A percentile compares a stretch with the other conserved stretches of the same genome.
These are phyloP conservation scores for Cladobotryum protrusum DNA, from an alignment of 2,329 filamentous ascomycete genomes.

Conservation along the genomic window DNA sequence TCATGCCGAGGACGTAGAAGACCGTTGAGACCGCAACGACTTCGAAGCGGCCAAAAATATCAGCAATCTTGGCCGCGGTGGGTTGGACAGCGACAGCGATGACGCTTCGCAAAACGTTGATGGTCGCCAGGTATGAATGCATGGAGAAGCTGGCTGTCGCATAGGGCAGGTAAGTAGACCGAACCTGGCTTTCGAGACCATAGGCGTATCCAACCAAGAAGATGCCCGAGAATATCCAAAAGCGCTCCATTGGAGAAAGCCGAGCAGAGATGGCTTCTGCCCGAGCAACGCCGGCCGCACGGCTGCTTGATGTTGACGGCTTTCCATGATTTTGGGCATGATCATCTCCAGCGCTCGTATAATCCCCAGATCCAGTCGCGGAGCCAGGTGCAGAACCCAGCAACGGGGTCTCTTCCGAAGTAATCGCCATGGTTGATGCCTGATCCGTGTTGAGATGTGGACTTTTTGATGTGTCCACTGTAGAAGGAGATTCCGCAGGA, in stretches of 20 bases:
- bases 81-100: slow-evolving; percentile 54
- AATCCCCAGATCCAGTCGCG: slow-evolving; percentile 5
- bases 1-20: slow-evolving; percentile 49
- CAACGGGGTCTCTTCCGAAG: slow-evolving; percentile 4
- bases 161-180: slow-evolving; percentile 47
- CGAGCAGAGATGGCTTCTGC: slow-evolving; percentile 44
- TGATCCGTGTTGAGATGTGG: background rate
- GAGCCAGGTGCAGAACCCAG: slow-evolving; percentile 7
- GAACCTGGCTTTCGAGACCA: slow-evolving; percentile 48
- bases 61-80: slow-evolving; percentile 55
- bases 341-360: background rate
- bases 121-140: slow-evolving; percentile 52
- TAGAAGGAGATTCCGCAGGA: no score
- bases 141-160: slow-evolving; percentile 45
- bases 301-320: background rate
- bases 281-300: slow-evolving; percentile 41
- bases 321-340: background rate
- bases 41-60: slow-evolving; percentile 57
- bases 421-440: slow-evolving; percentile 1
- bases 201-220: slow-evolving; percentile 57
- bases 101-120: slow-evolving; percentile 52
- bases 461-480: no score
- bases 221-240: slow-evolving; percentile 48
- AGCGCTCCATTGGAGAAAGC: slow-evolving; percentile 39
- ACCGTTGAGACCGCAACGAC: slow-evolving; percentile 48